These are phyloP conservation scores for Yamadazyma takamatsuzukensis DNA, from an alignment of 805 yeast genomes.

Conservation along the genomic window DNA sequence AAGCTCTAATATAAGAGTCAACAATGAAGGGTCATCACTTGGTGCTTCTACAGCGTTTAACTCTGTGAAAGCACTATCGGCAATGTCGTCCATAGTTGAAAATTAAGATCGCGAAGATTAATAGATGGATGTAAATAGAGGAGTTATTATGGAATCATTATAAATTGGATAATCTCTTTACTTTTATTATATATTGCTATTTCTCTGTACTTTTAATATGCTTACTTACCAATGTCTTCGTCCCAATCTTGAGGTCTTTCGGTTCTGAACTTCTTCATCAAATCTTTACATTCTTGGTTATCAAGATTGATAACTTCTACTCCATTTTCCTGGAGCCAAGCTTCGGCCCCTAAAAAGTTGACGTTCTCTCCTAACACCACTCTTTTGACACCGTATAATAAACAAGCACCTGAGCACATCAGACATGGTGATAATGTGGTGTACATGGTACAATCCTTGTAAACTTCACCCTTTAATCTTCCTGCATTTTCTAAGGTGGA, in stretches of 20 bases:
- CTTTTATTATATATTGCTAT: too few relatives aligned
- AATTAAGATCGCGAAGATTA: too few relatives aligned
- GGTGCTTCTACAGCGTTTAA: slow-evolving; percentile 20
- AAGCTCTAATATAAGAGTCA: slow-evolving; percentile 74
- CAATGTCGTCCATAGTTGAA: slow-evolving; percentile 72
- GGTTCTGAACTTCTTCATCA: slow-evolving; percentile 75
- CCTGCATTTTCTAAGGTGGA: slow-evolving; percentile 89
- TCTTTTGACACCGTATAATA: slow-evolving; percentile 83
- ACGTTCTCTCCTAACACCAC: slow-evolving; percentile 87
- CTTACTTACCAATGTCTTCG: slow-evolving; percentile 66
- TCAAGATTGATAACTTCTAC: slow-evolving; percentile 66
- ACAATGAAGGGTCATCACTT: slow-evolving; percentile 61
- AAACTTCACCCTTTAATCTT: slow-evolving; percentile 71
- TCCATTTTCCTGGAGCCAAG: slow-evolving; percentile 61
- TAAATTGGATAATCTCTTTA: too few relatives aligned
- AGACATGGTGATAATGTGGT: slow-evolving; percentile 91
- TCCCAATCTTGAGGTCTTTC: slow-evolving; percentile 78
- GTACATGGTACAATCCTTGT: slow-evolving; percentile 84
- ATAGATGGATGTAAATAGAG: too few relatives aligned
- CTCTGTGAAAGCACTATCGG: slow-evolving; percentile 53
- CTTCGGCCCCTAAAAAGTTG: slow-evolving; percentile 82
- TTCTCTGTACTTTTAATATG: too few relatives aligned
- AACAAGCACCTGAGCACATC: slow-evolving; percentile 93
- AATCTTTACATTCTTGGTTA: slow-evolving; percentile 56
- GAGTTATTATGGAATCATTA: too few relatives aligned